Evolutionary conservation across 306 rosid species (phyloP).

Genomic region (Calophaca sinica): DNA sequence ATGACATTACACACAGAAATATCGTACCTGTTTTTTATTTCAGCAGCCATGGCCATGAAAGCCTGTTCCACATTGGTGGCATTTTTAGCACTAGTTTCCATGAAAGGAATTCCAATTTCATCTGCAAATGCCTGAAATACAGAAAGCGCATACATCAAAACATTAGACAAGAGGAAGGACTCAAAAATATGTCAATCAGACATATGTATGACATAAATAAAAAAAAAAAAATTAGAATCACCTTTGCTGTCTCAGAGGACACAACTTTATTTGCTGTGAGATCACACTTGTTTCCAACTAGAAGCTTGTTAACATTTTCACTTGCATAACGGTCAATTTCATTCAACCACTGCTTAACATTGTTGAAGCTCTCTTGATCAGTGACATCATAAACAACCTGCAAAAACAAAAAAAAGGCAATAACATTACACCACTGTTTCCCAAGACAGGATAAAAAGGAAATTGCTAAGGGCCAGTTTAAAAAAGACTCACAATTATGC

Average conservation of each 20-base stretch:
- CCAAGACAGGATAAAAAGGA: slow-evolving; percentile 18
- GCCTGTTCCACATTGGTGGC: slow-evolving; percentile 80
- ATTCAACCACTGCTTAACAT: slow-evolving; percentile 82
- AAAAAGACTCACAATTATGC: slow-evolving; percentile 80
- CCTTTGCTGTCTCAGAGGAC: slow-evolving; percentile 76
- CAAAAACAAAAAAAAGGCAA: slow-evolving; percentile 23
- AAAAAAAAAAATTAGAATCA: slow-evolving; percentile 37
- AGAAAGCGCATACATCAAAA: slow-evolving; percentile 31
- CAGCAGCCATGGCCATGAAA: slow-evolving; percentile 91
- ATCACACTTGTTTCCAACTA: slow-evolving; percentile 76
- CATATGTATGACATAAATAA: slow-evolving; percentile 10
- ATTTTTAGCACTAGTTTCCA: slow-evolving; percentile 87
- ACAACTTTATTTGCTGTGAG: slow-evolving; percentile 80
- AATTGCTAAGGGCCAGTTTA: slow-evolving; percentile 10
- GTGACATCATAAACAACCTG: slow-evolving; percentile 88
- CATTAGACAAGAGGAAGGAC: slow-evolving; percentile 7
- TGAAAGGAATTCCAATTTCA: slow-evolving; percentile 82
- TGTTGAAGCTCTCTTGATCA: slow-evolving; percentile 85
- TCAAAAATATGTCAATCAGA: slow-evolving; percentile 15
- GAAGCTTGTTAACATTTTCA: slow-evolving; percentile 81
- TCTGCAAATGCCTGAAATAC: slow-evolving; percentile 75
- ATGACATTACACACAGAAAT: slow-evolving; percentile 28
- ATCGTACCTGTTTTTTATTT: slow-evolving; percentile 72
- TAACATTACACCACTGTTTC: slow-evolving; percentile 39
- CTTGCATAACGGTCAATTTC: slow-evolving; percentile 89